Evolutionary conservation across 352 stramenopile species (phyloP).

Genomic region (Globisporangium carolinianum): DNA sequence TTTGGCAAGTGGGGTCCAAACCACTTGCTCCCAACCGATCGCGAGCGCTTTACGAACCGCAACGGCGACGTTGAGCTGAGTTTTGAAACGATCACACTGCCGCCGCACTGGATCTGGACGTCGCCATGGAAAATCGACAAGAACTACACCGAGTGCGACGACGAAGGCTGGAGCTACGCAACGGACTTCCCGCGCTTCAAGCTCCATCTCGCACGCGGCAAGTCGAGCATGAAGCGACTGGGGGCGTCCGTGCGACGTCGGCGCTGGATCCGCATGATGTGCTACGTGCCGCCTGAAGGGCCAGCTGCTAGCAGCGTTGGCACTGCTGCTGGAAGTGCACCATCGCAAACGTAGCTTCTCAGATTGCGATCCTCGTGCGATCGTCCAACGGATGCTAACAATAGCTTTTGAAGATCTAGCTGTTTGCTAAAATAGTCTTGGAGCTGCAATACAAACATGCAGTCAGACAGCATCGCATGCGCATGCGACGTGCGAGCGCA

Average conservation of each 20-base stretch:
- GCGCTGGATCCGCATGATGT: conserved; percentile 86
- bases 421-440: too few relatives aligned
- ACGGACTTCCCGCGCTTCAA: conserved; percentile 85
- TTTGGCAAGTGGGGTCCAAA: conserved; percentile 86
- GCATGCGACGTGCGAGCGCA: too few relatives aligned
- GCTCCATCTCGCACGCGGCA: conserved; percentile 65
- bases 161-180: conserved; percentile 85
- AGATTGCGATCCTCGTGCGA: too few relatives aligned
- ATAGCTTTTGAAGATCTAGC: too few relatives aligned
- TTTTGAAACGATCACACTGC: conserved; percentile 72
- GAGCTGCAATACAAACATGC: too few relatives aligned
- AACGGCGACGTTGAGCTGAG: conserved; percentile 71
- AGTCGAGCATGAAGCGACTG: conserved; percentile 71
- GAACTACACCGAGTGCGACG: conserved; percentile 84
- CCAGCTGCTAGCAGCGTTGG: background rate
- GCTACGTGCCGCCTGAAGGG: conserved; percentile 48
- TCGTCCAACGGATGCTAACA: too few relatives aligned
- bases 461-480: too few relatives aligned
- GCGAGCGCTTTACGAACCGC: conserved; percentile 74
- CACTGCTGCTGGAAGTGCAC: too few relatives aligned
- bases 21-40: conserved; percentile 74
- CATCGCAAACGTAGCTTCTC: too few relatives aligned
- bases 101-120: conserved; percentile 76
- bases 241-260: conserved; percentile 66
- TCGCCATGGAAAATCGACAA: conserved; percentile 84